Evolutionary conservation across 2,329 filamentous ascomycete genomes (phyloP), one percentile per base, ranked within the genome.

Genomic region (Trichoderma hamatum): DNA sequence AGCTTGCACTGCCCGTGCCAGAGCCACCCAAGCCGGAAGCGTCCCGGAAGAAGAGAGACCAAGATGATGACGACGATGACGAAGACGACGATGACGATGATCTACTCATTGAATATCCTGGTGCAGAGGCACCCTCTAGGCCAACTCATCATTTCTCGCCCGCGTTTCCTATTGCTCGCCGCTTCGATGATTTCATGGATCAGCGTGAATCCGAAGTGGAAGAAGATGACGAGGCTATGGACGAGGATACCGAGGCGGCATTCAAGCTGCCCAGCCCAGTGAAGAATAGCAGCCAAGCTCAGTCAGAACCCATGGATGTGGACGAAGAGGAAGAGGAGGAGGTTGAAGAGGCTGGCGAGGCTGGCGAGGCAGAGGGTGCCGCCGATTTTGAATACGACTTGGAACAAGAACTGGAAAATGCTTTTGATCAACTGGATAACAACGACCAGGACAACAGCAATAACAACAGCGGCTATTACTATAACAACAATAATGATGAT

Each of bases 81-180:
- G 84, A 85, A 21, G 83, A 85, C 14, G 86, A 88, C 54, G 87
- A 86, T 28, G 87, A 88, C 62, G 84, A 85, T 58, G 84, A 84
- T 30, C 80, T 89, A 39, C 83, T 85, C 30, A 82, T 90, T 68
- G 88, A 90, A 76, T 88, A 88, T 72, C 88, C 88, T 0, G 86
- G 83, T 56, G 85, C 82, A 36, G 82, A 82, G 26, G 76, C 78
- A 68, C 70, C 67, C 65, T 70, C 74, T 68, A 77, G 73, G 70
- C 78, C 70, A 72, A 75, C 79, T 21, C 46, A 49, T 3, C 81
- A 84, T 74, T 85, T 85, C 75, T 85, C 84, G 4, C 84, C 84
- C 0, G 81, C 83, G 0, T 83, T 86, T 74, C 81, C 83, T 21
- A 74, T 80, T 67, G 77, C 80, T 13, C 80, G 84, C 28, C 82